Evolutionary conservation across 2,329 filamentous ascomycete genomes (phyloP), one percentile per base, ranked within the genome.

Genomic region (Curvularia lunata): DNA sequence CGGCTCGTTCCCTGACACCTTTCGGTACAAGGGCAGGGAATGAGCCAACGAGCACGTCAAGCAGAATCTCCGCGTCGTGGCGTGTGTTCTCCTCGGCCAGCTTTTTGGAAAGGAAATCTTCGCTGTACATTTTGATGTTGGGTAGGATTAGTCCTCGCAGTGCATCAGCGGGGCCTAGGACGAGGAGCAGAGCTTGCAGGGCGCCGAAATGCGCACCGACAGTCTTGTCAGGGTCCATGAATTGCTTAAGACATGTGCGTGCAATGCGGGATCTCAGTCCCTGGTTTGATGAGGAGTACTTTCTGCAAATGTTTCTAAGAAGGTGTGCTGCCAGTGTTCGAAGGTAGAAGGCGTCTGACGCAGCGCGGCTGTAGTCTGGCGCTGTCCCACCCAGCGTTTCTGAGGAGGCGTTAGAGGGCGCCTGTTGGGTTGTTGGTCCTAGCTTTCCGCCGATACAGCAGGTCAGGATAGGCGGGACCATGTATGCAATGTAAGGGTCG

Each of bases 181-280:
- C 88, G 1, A 89, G 87, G 1, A 89, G 84, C 2, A 99, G 81
- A 1, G 93, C 94, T 28, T 88, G 85, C 21, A 99, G 84, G 6
- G 94, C 92, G 43, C 95, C 95, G 73, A 95, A 99, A 70, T 97
- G 91, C 1, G 94, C 89, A 1, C 91, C 87, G 0, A 92, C 85
- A 0, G 92, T 88, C 71, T 93, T 92, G 42, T 88, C 87, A 0
- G 92, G 91, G 70, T 97, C 93, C 28, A 99, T 85, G 76, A 97
- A 94, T 69, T 90, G 88, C 79, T 97, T 97, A 32, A 98, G 85
- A 71, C 92, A 97, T 0, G 93, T 95, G n/a, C 95, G 86, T 4
- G 92, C 93, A 28, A 99, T 88, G 63, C 96, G 91, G 2, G 93
- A 89, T 56, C 92, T 91, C 25, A 98, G 85, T 13, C 92, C 89